Evolutionary conservation across 1,284 basidiomycete genomes (phyloP).

Genomic region (Pseudozyma tsukubaensis): DNA sequence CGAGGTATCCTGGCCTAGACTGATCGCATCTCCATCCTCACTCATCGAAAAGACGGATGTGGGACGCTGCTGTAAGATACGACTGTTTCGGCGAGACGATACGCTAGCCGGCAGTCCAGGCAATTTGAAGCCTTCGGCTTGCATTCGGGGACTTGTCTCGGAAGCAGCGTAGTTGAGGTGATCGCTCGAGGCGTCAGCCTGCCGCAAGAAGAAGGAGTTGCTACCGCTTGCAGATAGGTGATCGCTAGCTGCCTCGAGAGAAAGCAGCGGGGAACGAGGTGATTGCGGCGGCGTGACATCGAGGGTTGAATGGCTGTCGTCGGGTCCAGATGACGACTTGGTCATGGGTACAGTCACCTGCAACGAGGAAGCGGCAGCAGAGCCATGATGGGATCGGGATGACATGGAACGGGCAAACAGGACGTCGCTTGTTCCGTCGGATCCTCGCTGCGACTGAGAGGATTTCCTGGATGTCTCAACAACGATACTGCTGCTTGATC

Average conservation of each 20-base stretch:
- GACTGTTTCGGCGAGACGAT: slow-evolving; percentile 33
- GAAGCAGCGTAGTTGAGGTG: slow-evolving; percentile 12
- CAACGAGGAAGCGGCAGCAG: slow-evolving; percentile 17
- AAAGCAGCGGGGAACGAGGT: slow-evolving; percentile 11
- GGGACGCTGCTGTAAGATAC: slow-evolving; percentile 28
- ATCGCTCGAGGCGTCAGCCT: slow-evolving; percentile 21
- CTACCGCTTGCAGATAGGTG: slow-evolving; percentile 16
- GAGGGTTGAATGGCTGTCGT: neutral
- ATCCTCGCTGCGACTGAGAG: slow-evolving; percentile 11
- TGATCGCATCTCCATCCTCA: slow-evolving; percentile 28
- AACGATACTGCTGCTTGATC: slow-evolving; percentile 18
- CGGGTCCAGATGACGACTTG: slow-evolving; percentile 13
- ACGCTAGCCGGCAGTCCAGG: slow-evolving; percentile 35
- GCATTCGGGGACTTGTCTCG: slow-evolving; percentile 18
- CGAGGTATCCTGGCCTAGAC: slow-evolving; percentile 23
- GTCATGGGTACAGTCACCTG: slow-evolving; percentile 9
- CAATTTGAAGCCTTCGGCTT: slow-evolving; percentile 32
- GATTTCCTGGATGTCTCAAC: slow-evolving; percentile 4
- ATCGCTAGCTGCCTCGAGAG: slow-evolving; percentile 6
- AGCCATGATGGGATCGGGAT: slow-evolving; percentile 22
- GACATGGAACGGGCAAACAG: slow-evolving; percentile 25
- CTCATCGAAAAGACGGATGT: slow-evolving; percentile 33
- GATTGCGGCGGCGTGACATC: slow-evolving; percentile 16
- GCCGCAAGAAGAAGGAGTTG: slow-evolving; percentile 22
- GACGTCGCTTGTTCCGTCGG: slow-evolving; percentile 2